Evolutionary conservation across 129 eudicot genomes (phyloP).

Genomic region (Logfia minima): DNA sequence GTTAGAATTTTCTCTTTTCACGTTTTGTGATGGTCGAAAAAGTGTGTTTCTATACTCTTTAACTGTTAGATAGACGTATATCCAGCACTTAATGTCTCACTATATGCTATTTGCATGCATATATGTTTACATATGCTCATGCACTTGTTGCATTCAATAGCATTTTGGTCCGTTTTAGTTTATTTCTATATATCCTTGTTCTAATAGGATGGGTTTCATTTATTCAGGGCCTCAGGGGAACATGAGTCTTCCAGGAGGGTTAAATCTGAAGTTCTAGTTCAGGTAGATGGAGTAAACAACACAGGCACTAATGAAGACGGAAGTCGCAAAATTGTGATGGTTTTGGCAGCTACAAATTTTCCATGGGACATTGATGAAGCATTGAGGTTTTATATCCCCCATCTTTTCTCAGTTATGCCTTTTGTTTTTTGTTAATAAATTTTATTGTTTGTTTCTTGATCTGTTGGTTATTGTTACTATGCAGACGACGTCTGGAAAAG

Average conservation of each 20-base stretch:
- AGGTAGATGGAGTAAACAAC: conserved; percentile 89
- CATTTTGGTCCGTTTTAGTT: not conserved
- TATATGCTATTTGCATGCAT: not conserved
- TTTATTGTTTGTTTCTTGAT: too few relatives aligned
- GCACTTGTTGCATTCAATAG: not conserved
- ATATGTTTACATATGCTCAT: not conserved
- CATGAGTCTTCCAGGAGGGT: conserved; percentile 99
- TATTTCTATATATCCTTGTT: not conserved
- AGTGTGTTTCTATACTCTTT: not conserved
- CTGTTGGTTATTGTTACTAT: not conserved
- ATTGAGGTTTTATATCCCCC: conserved; percentile 48
- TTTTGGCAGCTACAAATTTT: conserved; percentile 96
- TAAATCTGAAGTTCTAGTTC: conserved; percentile 94
- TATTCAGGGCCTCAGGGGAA: conserved; percentile 94
- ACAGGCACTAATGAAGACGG: conserved; percentile 93
- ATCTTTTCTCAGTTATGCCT: not conserved
- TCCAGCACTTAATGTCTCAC: not conserved
- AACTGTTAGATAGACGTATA: not conserved
- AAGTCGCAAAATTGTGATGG: conserved; percentile 95
- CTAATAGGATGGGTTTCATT: not conserved
- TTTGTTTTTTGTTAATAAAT: not conserved
- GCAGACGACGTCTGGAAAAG: conserved; percentile 90
- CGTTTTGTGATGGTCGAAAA: not conserved
- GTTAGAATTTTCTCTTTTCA: conserved; percentile 40
- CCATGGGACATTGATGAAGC: conserved; percentile 99